A percentile compares a stretch with the other conserved stretches of the same genome.
Conservation (phyloP, 2,329 filamentous ascomycete species). For the Penicillium sclerotigenum region DNA sequence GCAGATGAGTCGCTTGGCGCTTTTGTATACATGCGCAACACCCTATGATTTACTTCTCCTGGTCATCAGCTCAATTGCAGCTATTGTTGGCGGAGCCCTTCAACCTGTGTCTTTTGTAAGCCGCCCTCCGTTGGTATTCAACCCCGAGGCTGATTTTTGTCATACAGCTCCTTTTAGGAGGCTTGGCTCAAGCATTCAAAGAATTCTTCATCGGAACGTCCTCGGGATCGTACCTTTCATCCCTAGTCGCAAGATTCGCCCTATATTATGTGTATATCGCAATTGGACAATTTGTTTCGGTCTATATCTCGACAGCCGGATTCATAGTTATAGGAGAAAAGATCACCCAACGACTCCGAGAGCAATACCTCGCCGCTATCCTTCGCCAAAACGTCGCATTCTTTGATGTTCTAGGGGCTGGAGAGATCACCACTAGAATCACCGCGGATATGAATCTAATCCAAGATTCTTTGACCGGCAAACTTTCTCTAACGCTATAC, state of each 20-base stretch:
- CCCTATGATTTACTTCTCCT: not conserved
- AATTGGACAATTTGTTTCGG: not conserved
- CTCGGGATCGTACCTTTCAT: not conserved
- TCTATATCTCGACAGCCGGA: not conserved
- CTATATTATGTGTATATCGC: not conserved
- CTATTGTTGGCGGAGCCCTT: not conserved
- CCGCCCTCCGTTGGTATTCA: not conserved
- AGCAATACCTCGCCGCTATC: slow-evolving; percentile 66
- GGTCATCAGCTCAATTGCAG: not conserved
- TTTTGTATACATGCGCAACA: not conserved
- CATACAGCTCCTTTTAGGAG: not conserved
- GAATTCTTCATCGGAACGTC: not conserved
- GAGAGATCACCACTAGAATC: slow-evolving; percentile 81
- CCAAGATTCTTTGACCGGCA: not conserved
- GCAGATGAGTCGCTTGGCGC: not conserved
- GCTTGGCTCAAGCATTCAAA: not conserved
- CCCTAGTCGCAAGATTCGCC: not conserved
- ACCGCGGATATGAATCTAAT: slow-evolving; percentile 64
- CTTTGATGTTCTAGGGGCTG: slow-evolving; percentile 79
- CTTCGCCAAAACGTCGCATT: slow-evolving; percentile 78
- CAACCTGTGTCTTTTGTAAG: not conserved
- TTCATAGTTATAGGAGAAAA: not conserved
- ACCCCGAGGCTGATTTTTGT: not conserved
- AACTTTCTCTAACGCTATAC: not conserved
- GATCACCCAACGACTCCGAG: not conserved